A percentile compares a stretch with the other conserved stretches of the same genome.
phyloP scores from a whole-genome alignment of 2,329 filamentous ascomycete species.

The Xylaria digitata region DNA sequence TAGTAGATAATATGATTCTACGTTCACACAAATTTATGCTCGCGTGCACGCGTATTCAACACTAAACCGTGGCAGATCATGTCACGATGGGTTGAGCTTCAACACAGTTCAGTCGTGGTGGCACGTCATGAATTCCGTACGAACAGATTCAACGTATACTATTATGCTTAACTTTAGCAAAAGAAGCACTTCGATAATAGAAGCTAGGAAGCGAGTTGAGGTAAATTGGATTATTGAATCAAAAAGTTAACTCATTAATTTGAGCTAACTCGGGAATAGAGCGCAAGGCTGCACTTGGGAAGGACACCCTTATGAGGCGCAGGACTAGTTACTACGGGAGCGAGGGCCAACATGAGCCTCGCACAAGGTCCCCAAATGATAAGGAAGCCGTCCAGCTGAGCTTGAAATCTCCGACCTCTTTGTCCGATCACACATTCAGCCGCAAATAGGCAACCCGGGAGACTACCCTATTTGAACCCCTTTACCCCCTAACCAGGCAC shows the following conservation, averaged over 20 bases:
- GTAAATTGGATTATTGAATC: background rate
- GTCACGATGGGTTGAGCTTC: background rate
- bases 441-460: constrained; percentile 1
- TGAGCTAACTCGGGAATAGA: constrained; percentile 9
- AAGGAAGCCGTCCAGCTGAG: background rate
- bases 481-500: background rate
- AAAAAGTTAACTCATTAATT: background rate
- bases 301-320: too few relatives aligned
- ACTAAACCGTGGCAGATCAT: background rate
- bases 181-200: background rate
- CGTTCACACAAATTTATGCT: background rate
- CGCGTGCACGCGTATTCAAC: constrained; percentile 3
- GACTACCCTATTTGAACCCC: background rate
- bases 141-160: background rate
- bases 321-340: too few relatives aligned
- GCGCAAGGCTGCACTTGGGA: background rate
- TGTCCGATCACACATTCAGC: background rate
- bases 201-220: background rate
- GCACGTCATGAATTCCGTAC: constrained; percentile 1
- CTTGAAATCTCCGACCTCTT: background rate
- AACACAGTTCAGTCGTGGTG: background rate
- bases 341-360: constrained; percentile 1
- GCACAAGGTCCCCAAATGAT: background rate
- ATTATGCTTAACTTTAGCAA: background rate
- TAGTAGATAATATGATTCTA: background rate